Base-by-base conservation (phyloP, 2,329 filamentous ascomycete species). In the Falciphora oryzae region DNA sequence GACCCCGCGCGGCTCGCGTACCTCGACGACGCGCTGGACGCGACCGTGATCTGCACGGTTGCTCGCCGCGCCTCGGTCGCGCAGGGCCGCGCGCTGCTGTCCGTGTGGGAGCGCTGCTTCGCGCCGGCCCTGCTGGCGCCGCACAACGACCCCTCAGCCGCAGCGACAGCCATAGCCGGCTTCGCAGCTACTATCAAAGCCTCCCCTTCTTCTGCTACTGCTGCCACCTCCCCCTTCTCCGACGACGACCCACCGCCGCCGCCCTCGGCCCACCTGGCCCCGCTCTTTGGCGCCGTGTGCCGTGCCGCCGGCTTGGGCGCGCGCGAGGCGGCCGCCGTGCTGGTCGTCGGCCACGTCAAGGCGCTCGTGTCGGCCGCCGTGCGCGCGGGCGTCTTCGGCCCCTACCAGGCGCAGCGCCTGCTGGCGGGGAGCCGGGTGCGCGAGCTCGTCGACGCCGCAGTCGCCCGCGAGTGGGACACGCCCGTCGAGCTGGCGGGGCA, bases 1-100 rank as follows among this genome's bases (percentile, higher is more conserved):
- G 69, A 81, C 61, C 86, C 0, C 50, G n/a, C 8, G 0, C 65
- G 70, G 3, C 78, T 93, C 6, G 73, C 80, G 13, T 74, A 76
- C 0, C 80, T 94, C 7, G 91, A 94, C 77, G 91, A 95, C 76
- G 80, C 84, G 68, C 85, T 91, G 61, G 92, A 95, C 74, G 91
- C 92, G 11, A 85, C 86, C 32, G 88, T 91, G 11, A 83, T 91
- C 59, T 95, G 91, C 76, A 87, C 89, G n/a, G 91, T 95, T 18
- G 90, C 89, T 16, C 82, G 90, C 0, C 84, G 91, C 25, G 91
- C 91, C 0, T 91, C 88, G 68, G 82, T 90, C 61, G 86, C 89
- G 1, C 91, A 95, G 75, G 91, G 91, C 11, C 80, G 90, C 65
- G 91, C 91, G 4, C 77, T 95, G 65, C 80, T 94, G 11, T 82